These are phyloP conservation scores for Ananas comosus DNA, from an alignment of 176 grass and related monocot genomes.

Conservation along the genomic window DNA sequence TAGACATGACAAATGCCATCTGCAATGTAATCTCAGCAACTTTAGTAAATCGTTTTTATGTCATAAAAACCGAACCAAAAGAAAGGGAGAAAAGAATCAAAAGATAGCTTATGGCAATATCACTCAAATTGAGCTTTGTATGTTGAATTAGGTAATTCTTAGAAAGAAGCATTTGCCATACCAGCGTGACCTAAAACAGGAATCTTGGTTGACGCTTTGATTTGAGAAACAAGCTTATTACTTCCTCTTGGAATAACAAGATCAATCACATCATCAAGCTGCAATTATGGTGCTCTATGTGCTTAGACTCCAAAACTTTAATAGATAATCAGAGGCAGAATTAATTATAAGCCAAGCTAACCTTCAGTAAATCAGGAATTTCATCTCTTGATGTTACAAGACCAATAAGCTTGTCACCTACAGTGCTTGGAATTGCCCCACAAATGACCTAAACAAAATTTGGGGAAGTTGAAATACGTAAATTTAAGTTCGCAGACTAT, in stretches of 20 bases:
- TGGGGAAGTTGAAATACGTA: background rate
- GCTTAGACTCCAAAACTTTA: background rate
- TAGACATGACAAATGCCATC: slow-evolving; percentile 99
- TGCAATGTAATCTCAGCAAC: slow-evolving; percentile 22
- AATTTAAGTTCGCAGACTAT: background rate
- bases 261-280: slow-evolving; percentile 99
- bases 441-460: slow-evolving; percentile 55
- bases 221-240: slow-evolving; percentile 92
- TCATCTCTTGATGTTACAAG: slow-evolving; percentile 92
- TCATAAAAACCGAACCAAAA: background rate
- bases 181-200: slow-evolving; percentile 96
- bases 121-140: background rate
- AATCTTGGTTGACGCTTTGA: slow-evolving; percentile 91
- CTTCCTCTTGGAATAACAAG: slow-evolving; percentile 99
- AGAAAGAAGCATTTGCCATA: slow-evolving; percentile 14
- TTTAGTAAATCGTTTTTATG: slow-evolving; percentile 7
- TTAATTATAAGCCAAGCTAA: slow-evolving; percentile 22
- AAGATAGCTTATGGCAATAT: background rate
- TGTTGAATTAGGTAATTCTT: background rate
- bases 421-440: slow-evolving; percentile 54
- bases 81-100: background rate
- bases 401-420: slow-evolving; percentile 82
- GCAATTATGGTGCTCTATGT: slow-evolving; percentile 1
- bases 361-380: slow-evolving; percentile 88
- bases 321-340: background rate